Evolutionary conservation across 2,329 filamentous ascomycete species (phyloP).

Genomic region (Colletotrichum higginsianum): DNA sequence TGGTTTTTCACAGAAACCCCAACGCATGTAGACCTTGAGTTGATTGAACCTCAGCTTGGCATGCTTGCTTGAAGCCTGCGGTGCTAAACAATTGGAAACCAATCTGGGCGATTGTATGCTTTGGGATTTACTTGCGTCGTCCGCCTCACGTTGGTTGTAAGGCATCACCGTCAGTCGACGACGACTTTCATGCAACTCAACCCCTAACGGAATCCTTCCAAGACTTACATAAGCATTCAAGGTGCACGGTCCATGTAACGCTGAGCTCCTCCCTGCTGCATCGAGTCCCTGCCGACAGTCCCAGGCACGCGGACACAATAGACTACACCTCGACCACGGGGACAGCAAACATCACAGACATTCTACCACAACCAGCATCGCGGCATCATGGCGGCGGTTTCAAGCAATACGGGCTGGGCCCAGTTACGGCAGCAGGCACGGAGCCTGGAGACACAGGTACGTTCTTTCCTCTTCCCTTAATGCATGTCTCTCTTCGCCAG

Average conservation of each 20-base stretch:
- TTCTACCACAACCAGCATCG: slow-evolving; percentile 20
- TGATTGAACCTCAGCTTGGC: background rate
- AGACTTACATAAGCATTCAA: slow-evolving; percentile 39
- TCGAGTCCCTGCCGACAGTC: slow-evolving; percentile 36
- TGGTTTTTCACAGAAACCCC: background rate
- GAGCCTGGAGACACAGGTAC: slow-evolving; percentile 89
- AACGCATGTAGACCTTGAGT: background rate
- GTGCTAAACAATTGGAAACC: no score
- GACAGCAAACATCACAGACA: slow-evolving; percentile 21
- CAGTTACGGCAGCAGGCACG: slow-evolving; percentile 94
- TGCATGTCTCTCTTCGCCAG: slow-evolving; percentile 10
- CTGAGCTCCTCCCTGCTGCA: slow-evolving; percentile 38
- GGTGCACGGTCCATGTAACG: slow-evolving; percentile 42
- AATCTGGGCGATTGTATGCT: background rate
- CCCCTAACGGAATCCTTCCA: background rate
- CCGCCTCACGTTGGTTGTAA: background rate
- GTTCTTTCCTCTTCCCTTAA: slow-evolving; percentile 34
- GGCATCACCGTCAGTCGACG: background rate
- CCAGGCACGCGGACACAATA: slow-evolving; percentile 39
- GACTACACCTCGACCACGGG: slow-evolving; percentile 29
- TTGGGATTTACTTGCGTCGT: background rate
- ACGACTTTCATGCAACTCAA: background rate
- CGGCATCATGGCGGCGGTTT: slow-evolving; percentile 64
- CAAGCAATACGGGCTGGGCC: slow-evolving; percentile 82
- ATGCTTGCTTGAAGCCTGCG: no score